Evolutionary conservation across 2,329 filamentous ascomycete species (phyloP).

Genomic region (Shiraia sp.): DNA sequence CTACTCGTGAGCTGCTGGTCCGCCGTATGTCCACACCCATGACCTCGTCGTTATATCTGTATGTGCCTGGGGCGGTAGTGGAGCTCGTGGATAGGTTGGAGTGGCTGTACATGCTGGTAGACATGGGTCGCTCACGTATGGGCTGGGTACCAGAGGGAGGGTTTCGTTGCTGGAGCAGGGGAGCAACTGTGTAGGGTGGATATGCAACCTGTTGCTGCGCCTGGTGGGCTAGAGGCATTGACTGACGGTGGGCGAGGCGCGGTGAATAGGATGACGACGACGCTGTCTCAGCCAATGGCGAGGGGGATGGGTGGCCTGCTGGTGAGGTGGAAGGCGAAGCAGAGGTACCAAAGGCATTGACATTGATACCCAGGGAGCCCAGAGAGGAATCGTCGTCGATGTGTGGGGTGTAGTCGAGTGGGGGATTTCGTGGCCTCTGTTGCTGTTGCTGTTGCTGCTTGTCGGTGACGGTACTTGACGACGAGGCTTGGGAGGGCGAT

Average conservation of each 20-base stretch:
- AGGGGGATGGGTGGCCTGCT: conserved; percentile 28
- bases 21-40: conserved; percentile 46
- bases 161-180: conserved; percentile 33
- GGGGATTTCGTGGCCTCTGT: conserved; percentile 29
- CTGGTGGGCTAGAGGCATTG: conserved; percentile 49
- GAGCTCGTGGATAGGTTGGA: conserved; percentile 54
- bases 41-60: conserved; percentile 53
- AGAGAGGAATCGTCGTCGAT: conserved; percentile 26
- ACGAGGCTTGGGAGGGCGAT: conserved; percentile 36
- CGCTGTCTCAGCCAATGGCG: conserved; percentile 30
- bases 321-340: conserved; percentile 29
- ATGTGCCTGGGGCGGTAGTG: conserved; percentile 45
- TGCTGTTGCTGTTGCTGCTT: conserved; percentile 6
- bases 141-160: conserved; percentile 31
- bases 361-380: conserved; percentile 46
- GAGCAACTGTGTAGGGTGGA: conserved; percentile 31
- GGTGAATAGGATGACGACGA: conserved; percentile 34
- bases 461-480: conserved; percentile 46
- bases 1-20: conserved; percentile 66
- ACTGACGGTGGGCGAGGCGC: conserved; percentile 48
- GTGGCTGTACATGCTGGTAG: conserved; percentile 54
- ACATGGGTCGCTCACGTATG: conserved; percentile 46
- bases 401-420: conserved; percentile 23
- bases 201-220: conserved; percentile 44
- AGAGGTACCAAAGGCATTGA: conserved; percentile 42